Conservation (phyloP, 805 yeast genomes). For the Metschnikowia lachancei region DNA sequence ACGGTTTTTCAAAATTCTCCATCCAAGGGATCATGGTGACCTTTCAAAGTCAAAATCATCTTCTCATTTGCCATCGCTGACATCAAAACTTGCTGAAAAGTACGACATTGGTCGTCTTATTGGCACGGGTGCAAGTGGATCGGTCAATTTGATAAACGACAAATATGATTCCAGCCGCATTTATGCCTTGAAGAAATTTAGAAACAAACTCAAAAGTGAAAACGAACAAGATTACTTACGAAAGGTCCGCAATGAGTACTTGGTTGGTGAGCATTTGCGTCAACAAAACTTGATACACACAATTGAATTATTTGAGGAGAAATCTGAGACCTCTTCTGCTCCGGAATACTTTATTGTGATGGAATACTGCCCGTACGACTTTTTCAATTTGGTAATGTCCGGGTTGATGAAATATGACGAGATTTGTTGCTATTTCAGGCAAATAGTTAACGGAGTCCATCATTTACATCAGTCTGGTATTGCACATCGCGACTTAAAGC, state of each 20-base stretch:
- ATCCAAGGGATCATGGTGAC: slow-evolving; percentile 20
- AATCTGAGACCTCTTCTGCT: slow-evolving; percentile 2
- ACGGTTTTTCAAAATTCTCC: slow-evolving; percentile 52
- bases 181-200: slow-evolving; percentile 85
- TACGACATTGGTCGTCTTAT: slow-evolving; percentile 71
- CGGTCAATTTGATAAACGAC: slow-evolving; percentile 75
- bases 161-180: slow-evolving; percentile 50
- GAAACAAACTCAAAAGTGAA: slow-evolving; percentile 62
- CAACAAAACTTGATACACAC: slow-evolving; percentile 83
- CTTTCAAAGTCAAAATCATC: slow-evolving; percentile 11
- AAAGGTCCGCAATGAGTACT: slow-evolving; percentile 79
- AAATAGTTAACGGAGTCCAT: slow-evolving; percentile 68
- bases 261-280: slow-evolving; percentile 67
- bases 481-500: slow-evolving; percentile 89
- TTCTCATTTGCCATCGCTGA: slow-evolving; percentile 11
- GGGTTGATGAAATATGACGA: slow-evolving; percentile 73
- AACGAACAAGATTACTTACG: slow-evolving; percentile 65
- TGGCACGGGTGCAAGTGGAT: slow-evolving; percentile 95
- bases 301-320: slow-evolving; percentile 70
- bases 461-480: slow-evolving; percentile 80
- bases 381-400: slow-evolving; percentile 89
- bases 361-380: slow-evolving; percentile 92
- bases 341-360: slow-evolving; percentile 65
- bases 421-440: slow-evolving; percentile 77
- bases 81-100: slow-evolving; percentile 40